Base-by-base conservation (phyloP, 345 rosid genomes). In the Theobroma cacao region DNA sequence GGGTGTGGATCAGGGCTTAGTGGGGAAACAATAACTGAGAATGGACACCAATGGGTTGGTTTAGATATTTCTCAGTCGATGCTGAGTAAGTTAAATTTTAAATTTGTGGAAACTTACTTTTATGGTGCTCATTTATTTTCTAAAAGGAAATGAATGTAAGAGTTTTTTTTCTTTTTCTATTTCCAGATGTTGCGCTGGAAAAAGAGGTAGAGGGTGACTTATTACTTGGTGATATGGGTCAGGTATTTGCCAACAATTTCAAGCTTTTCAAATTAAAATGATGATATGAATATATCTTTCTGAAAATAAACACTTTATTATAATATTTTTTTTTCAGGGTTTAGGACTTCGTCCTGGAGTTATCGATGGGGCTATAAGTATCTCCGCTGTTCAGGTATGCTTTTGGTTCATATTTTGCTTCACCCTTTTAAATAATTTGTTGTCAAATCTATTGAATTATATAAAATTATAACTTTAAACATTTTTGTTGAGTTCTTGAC, bases 1-100 rank as follows among this genome's bases (percentile, higher is more conserved):
- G 98, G 99, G 17, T 96, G 98, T 36, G 98, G 99, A 79, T 96
- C 99, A 43, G 97, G 99, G 34, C 87, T 96, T 56, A 92, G 98
- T 79, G 97, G 98, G 59, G 98, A 94, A 90, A 90, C 98, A 22
- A 72, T 96, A 40, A 86, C 98, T 62, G 99, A 94, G 74, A 79
- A 81, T 56, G 92, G 97, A 64, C 98, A 94, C 73, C 90, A 87
- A 0, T 96, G 98, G 99, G 83, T 96, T 80, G 98, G 99, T 82
- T 80, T 95, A 41, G 98, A 95, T 83, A 91, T 95, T 75, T 95
- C 98, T 11, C 82, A 76, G 2, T 95, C 98, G 7, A 95, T 95
- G 98, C 97, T 94, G n/a, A 77, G 98, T 89, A 89, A 68, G 52
- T 58, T 9, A 7, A 2, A 22, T 26, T 40, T 13, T 48, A n/a